These are phyloP conservation scores for Anthracocystis setariae DNA, from an alignment of 1,284 basidiomycete genomes.

Conservation along the genomic window DNA sequence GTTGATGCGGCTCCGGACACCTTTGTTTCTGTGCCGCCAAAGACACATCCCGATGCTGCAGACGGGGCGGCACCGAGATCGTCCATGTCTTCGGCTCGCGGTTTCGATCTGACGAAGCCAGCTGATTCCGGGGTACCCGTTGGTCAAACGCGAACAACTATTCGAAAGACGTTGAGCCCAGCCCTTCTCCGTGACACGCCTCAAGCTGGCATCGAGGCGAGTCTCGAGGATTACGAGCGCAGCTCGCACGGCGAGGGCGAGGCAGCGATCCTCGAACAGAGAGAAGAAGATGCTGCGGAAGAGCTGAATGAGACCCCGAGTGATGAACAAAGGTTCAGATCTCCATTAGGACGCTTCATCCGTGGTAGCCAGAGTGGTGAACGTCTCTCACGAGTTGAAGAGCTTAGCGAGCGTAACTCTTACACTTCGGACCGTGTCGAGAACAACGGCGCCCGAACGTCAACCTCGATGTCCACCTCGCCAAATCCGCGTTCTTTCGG, in stretches of 20 bases:
- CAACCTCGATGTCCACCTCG: constrained; percentile 13
- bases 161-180: constrained; percentile 45
- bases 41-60: constrained; percentile 16
- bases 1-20: constrained; percentile 10
- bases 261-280: neutral
- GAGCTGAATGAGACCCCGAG: constrained; percentile 1
- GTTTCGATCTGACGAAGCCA: constrained; percentile 13
- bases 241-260: constrained; percentile 3
- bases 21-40: constrained; percentile 20
- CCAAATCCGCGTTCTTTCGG: constrained; percentile 38
- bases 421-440: constrained; percentile 16
- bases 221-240: neutral
- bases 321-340: constrained; percentile 21
- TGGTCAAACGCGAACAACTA: constrained; percentile 27
- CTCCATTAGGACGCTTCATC: constrained; percentile 35
- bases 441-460: neutral
- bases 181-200: constrained; percentile 30
- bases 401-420: constrained; percentile 32
- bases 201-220: constrained; percentile 13
- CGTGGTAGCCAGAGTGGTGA: constrained; percentile 14
- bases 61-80: constrained; percentile 28
- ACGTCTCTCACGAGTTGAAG: constrained; percentile 41
- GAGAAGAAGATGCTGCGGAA: constrained; percentile 10
- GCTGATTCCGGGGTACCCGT: constrained; percentile 1
- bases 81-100: constrained; percentile 35